Evolutionary conservation across 1,284 basidiomycete genomes (phyloP).

Genomic region (Spongispora temasekensis): DNA sequence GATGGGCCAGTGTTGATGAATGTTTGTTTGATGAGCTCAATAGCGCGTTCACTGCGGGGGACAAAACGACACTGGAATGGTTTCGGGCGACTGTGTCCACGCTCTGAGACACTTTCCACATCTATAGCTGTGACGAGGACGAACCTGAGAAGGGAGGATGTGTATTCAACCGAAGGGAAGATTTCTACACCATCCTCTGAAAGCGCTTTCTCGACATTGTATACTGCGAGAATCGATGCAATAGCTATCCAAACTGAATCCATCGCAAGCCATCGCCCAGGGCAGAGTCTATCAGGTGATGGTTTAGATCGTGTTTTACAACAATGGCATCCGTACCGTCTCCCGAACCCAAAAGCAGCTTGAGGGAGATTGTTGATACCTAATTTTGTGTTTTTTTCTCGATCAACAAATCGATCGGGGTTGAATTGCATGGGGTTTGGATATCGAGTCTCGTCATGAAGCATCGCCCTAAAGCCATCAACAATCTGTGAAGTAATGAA

Average conservation of each 20-base stretch:
- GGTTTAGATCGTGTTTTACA: background rate
- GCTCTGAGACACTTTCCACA: conserved; percentile 11
- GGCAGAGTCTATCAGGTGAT: conserved; percentile 40
- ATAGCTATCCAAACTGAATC: conserved; percentile 51
- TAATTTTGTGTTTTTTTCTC: conserved; percentile 21
- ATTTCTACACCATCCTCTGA: conserved; percentile 45
- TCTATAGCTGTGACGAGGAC: conserved; percentile 7
- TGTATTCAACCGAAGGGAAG: conserved; percentile 42
- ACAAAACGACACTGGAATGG: conserved; percentile 45
- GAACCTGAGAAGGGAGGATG: conserved; percentile 46
- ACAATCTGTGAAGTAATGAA: background rate
- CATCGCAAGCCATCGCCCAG: conserved; percentile 47
- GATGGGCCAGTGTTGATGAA: background rate
- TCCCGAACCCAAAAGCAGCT: conserved; percentile 44
- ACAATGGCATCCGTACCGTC: conserved; percentile 36
- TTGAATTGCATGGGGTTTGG: conserved; percentile 26
- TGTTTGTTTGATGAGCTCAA: conserved; percentile 18
- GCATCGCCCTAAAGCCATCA: conserved; percentile 25
- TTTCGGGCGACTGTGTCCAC: conserved; percentile 42
- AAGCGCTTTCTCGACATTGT: conserved; percentile 41
- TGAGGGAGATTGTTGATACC: conserved; percentile 32
- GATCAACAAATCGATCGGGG: conserved; percentile 25
- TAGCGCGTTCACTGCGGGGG: conserved; percentile 40
- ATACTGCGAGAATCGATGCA: conserved; percentile 46
- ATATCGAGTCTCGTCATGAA: conserved; percentile 27